Evolutionary conservation across 192 early-diverging fungal genomes (phyloP).

Genomic region (Phlyctochytrium arcticum): DNA sequence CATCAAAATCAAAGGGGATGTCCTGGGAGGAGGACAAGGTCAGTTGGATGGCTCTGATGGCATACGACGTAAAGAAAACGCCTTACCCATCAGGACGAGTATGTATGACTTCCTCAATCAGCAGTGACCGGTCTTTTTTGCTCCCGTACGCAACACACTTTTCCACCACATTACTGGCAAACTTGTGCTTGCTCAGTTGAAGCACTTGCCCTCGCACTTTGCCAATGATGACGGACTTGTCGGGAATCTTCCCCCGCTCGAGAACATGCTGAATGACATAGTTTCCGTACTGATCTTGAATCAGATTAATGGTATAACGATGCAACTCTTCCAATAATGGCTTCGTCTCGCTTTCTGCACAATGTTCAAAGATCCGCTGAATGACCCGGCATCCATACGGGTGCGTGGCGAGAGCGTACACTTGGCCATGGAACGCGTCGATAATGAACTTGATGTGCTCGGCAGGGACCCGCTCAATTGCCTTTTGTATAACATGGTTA

Average conservation of each 20-base stretch:
- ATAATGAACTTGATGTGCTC: constrained; percentile 96
- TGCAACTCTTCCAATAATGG: constrained; percentile 94
- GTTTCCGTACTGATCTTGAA: constrained; percentile 99
- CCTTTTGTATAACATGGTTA: constrained; percentile 99
- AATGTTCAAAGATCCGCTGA: constrained; percentile 99
- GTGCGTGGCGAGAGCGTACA: constrained; percentile 93
- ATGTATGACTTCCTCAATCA: constrained; percentile 92
- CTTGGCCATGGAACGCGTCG: constrained; percentile 94
- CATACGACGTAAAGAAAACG: not conserved
- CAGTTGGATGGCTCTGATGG: not conserved
- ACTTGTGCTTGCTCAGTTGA: constrained; percentile 96
- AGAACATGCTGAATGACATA: constrained; percentile 99
- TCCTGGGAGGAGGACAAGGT: constrained; percentile 38
- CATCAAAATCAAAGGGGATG: constrained; percentile 84
- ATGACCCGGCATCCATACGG: constrained; percentile 99
- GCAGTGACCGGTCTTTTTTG: constrained; percentile 72
- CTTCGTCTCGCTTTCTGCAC: constrained; percentile 66
- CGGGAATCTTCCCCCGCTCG: constrained; percentile 83
- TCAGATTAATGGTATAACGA: constrained; percentile 82
- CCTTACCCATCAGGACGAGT: constrained; percentile 76
- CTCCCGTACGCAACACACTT: constrained; percentile 95
- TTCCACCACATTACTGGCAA: constrained; percentile 98
- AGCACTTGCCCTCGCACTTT: constrained; percentile 92
- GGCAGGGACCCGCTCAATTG: constrained; percentile 91
- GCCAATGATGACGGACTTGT: constrained; percentile 81